Conservation (phyloP, 192 early-diverging fungal genomes). For the Podila verticillata region DNA sequence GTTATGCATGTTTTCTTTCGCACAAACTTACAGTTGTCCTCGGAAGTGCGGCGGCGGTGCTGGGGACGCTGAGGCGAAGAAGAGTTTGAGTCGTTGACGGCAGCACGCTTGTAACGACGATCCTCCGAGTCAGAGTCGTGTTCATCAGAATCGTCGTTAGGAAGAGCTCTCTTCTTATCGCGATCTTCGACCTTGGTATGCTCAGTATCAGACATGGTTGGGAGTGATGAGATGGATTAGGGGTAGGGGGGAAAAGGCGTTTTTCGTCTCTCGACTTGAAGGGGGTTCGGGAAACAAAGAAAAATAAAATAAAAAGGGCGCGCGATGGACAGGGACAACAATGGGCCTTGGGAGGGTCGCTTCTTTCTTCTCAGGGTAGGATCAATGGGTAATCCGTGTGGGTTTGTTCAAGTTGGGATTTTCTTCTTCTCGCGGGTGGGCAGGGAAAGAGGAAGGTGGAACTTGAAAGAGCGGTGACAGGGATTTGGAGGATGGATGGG, state of each 20-base stretch:
- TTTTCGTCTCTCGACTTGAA: neutral
- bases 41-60: constrained; percentile 50
- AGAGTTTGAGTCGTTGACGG: constrained; percentile 54
- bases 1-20: neutral
- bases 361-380: constrained; percentile 7
- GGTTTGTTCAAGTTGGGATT: constrained; percentile 12
- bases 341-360: constrained; percentile 10
- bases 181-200: constrained; percentile 33
- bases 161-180: constrained; percentile 57
- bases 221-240: neutral
- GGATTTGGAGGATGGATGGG: neutral
- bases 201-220: constrained; percentile 32
- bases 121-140: constrained; percentile 51
- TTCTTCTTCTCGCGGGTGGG: neutral
- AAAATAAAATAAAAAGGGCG: constrained; percentile 18
- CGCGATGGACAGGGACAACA: constrained; percentile 25
- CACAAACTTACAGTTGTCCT: constrained; percentile 38
- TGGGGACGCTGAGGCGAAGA: constrained; percentile 51
- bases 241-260: neutral
- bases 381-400: constrained; percentile 8
- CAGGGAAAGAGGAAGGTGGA: neutral
- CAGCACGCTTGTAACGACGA: constrained; percentile 55
- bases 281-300: neutral
- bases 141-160: constrained; percentile 55
- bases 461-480: constrained; percentile 1